These are phyloP conservation scores for Tylopilus felleus DNA, from an alignment of 768 basidiomycete species.

Conservation along the genomic window DNA sequence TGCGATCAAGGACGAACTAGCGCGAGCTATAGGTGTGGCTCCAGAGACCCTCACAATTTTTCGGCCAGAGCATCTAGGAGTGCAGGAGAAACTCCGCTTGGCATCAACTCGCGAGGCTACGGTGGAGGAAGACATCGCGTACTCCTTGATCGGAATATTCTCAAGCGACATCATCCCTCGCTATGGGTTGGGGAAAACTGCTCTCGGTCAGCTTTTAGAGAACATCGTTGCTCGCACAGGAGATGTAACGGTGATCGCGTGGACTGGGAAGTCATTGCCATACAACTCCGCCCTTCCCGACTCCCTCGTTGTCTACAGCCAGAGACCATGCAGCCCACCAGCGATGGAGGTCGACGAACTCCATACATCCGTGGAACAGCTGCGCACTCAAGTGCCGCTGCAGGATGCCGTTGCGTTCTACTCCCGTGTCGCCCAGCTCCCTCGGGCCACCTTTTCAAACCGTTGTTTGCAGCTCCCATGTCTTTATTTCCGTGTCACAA, in stretches of 20 bases:
- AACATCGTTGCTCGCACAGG: conserved; percentile 2
- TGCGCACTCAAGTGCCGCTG: neutral
- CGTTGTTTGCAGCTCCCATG: neutral
- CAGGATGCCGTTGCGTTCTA: neutral
- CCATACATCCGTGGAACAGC: neutral
- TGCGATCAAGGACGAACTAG: conserved; percentile 13
- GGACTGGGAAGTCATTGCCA: conserved; percentile 2
- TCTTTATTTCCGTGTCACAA: neutral
- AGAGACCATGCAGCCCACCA: neutral
- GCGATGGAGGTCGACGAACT: neutral
- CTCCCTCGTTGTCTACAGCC: conserved; percentile 2
- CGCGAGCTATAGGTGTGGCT: conserved; percentile 3
- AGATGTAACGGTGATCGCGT: conserved; percentile 7
- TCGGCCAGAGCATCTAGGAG: neutral
- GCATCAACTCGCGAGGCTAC: conserved; percentile 6
- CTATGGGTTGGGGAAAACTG: conserved; percentile 6
- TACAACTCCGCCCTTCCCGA: conserved; percentile 9
- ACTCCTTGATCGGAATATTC: too few relatives aligned
- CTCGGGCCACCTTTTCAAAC: neutral
- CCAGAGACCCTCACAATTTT: neutral
- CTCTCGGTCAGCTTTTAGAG: conserved; percentile 5
- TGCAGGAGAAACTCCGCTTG: conserved; percentile 9
- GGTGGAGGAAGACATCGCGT: conserved; percentile 6
- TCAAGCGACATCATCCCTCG: neutral
- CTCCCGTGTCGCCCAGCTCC: neutral